Percentiles rank a stretch among this genome's conserved stretches.
These are phyloP conservation scores for Diaporthe ampelina DNA, from an alignment of 2,329 filamentous ascomycete genomes.

Conservation along the genomic window DNA sequence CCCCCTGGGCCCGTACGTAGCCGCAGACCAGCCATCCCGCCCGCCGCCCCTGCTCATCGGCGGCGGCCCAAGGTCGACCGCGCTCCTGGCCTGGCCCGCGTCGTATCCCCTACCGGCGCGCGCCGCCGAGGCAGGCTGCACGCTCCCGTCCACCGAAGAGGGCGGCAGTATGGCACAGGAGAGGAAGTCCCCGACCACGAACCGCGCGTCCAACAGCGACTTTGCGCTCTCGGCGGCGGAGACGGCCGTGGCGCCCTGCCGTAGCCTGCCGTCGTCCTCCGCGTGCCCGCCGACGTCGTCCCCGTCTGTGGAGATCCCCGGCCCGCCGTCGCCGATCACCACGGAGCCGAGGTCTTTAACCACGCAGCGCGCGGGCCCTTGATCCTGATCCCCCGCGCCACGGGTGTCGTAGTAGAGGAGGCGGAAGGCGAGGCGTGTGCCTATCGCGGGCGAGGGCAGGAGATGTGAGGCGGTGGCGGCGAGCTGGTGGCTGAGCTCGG, in stretches of 20 bases:
- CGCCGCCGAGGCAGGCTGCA: conserved; percentile 73
- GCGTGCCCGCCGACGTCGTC: conserved; percentile 55
- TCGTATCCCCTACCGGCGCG: conserved; percentile 59
- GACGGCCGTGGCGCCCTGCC: conserved; percentile 49
- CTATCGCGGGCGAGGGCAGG: conserved; percentile 80
- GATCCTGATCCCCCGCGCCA: conserved; percentile 45
- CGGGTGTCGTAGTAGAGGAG: conserved; percentile 85
- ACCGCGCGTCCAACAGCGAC: conserved; percentile 81
- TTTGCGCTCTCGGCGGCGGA: conserved; percentile 75
- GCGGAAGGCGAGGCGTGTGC: conserved; percentile 89
- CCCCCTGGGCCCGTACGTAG: conserved; percentile 13
- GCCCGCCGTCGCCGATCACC: conserved; percentile 75
- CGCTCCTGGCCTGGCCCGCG: conserved; percentile 51
- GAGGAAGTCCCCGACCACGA: conserved; percentile 91
- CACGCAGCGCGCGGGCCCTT: conserved; percentile 69
- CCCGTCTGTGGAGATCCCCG: conserved; percentile 56
- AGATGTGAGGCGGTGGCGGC: conserved; percentile 73
- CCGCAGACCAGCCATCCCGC: conserved; percentile 56
- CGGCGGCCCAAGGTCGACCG: conserved; percentile 28
- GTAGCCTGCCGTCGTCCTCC: conserved; percentile 49
- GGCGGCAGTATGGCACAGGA: conserved; percentile 86
- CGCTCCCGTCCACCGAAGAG: conserved; percentile 75
- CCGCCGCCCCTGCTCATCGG: conserved; percentile 49
- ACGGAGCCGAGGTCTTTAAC: conserved; percentile 88
- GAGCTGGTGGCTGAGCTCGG: conserved; percentile 85